Percentiles rank a stretch among this genome's conserved stretches.
These are phyloP conservation scores for Strobilomyces echinocephalus DNA, from an alignment of 768 basidiomycete genomes.

Conservation along the genomic window DNA sequence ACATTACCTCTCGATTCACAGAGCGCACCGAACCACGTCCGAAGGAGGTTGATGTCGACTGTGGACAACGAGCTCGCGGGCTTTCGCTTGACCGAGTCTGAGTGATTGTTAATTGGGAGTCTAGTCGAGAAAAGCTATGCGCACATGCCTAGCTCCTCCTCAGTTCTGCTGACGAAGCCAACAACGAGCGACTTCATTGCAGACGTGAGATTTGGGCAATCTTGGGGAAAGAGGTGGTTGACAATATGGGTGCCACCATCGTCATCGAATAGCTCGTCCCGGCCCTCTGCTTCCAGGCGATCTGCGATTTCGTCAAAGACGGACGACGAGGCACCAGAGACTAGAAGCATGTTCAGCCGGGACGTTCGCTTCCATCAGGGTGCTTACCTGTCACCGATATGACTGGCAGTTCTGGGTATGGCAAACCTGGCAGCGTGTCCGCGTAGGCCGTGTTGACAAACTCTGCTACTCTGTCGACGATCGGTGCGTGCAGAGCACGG, in stretches of 20 bases:
- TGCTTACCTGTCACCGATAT: slow-evolving; percentile 51
- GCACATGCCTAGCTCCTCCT: slow-evolving; percentile 28
- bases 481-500: slow-evolving; percentile 43
- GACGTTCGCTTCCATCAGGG: neutral
- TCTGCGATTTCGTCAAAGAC: slow-evolving; percentile 44
- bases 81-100: slow-evolving; percentile 42
- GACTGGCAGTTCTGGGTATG: slow-evolving; percentile 56
- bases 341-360: slow-evolving; percentile 23
- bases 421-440: slow-evolving; percentile 48
- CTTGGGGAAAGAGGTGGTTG: slow-evolving; percentile 52
- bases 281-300: slow-evolving; percentile 30
- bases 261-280: slow-evolving; percentile 21
- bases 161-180: slow-evolving; percentile 44
- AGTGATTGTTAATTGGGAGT: neutral
- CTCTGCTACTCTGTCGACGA: slow-evolving; percentile 41
- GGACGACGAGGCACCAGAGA: slow-evolving; percentile 41
- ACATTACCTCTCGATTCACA: slow-evolving; percentile 36
- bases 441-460: slow-evolving; percentile 43
- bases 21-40: slow-evolving; percentile 53
- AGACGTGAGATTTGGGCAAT: slow-evolving; percentile 47
- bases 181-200: slow-evolving; percentile 54
- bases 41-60: slow-evolving; percentile 58
- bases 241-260: slow-evolving; percentile 27
- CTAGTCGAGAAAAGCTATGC: slow-evolving; percentile 7
- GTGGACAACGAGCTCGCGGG: slow-evolving; percentile 48